Base-by-base conservation (phyloP, 2,329 filamentous ascomycete species). In the Fusarium sp. region DNA sequence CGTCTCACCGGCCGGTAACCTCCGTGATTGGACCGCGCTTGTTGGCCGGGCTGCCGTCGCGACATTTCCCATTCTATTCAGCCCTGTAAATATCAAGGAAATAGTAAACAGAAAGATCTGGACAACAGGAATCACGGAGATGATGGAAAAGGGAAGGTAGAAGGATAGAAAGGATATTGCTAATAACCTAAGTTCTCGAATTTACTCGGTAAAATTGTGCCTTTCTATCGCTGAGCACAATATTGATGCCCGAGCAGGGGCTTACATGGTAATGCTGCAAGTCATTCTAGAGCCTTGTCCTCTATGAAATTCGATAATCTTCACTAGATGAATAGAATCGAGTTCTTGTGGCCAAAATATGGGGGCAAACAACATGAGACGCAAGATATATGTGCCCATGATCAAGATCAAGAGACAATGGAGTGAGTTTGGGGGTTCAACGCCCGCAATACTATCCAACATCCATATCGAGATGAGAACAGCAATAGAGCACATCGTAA, bases 21-120 rank as follows among this genome's bases (percentile, higher is more conserved):
- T 64, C 75, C 74, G 75, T 77, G 70, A 78, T 77, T 77, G 75
- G 75, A 47, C 58, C 53, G 72, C 60, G 38, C 57, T 28, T 64
- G 65, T 46, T 66, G 57, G 50, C 60, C 57, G 50, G 64, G 65
- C 30, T 60, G 47, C 69, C 58, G 67, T 57, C 65, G 49, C 52
- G 56, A 59, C 44, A 67, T 62, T 73, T 60, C 43, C 35, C 43
- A 61, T 19, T 21, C 40, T 30, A 21, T 60, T 70, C 60, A 73
- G 70, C 60, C 70, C 44, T 73, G 70, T 62, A 73, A 67, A 40
- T 56, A 68, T 18, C 25, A n/a, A 50, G 38, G 40, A 9, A 46
- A 33, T 40, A 40, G 38, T 33, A 16, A 28, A 38, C 5, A 43
- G 16, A 38, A 5, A 30, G 33, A 8, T 16, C 35, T 47, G 21